Percentiles rank a stretch among this genome's conserved stretches.
Conservation (phyloP, 768 basidiomycete species). For the Leucosporidium creatinivorum region DNA sequence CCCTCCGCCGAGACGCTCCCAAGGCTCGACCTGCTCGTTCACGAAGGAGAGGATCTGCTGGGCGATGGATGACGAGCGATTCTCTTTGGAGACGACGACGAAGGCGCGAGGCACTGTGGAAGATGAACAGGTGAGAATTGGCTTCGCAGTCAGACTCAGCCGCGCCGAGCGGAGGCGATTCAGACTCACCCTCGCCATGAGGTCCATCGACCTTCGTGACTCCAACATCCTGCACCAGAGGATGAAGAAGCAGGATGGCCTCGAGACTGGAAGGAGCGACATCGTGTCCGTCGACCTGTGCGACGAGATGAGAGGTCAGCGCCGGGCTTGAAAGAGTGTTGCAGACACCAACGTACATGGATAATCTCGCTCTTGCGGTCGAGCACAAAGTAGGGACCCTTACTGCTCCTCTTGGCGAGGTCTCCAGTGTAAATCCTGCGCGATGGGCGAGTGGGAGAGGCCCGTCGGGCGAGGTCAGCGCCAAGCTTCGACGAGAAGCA, state of each 20-base stretch:
- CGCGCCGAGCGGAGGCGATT: not conserved
- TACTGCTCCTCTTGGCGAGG: not conserved
- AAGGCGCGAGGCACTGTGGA: constrained; percentile 4
- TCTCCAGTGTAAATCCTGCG: constrained; percentile 4
- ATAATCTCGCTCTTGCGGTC: constrained; percentile 7
- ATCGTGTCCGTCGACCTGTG: not conserved
- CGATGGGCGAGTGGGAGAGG: not conserved
- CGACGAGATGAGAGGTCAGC: not conserved
- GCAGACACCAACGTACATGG: not conserved
- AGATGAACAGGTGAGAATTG: no score
- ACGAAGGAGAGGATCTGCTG: not conserved
- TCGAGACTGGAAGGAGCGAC: not conserved
- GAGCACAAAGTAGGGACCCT: constrained; percentile 2
- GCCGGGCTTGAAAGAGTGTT: not conserved
- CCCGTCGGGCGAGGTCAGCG: not conserved
- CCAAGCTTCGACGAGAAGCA: not conserved
- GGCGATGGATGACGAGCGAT: not conserved
- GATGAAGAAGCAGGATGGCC: not conserved
- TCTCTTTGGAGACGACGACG: not conserved
- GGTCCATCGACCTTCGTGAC: not conserved
- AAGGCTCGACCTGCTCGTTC: not conserved
- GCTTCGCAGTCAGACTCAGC: no score
- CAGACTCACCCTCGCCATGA: not conserved
- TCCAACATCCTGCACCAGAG: not conserved
- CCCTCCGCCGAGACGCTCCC: not conserved